A percentile compares a stretch with the other conserved stretches of the same genome.
Conservation (phyloP, 1,284 basidiomycete species). For the Cutaneotrichosporon sp. region DNA sequence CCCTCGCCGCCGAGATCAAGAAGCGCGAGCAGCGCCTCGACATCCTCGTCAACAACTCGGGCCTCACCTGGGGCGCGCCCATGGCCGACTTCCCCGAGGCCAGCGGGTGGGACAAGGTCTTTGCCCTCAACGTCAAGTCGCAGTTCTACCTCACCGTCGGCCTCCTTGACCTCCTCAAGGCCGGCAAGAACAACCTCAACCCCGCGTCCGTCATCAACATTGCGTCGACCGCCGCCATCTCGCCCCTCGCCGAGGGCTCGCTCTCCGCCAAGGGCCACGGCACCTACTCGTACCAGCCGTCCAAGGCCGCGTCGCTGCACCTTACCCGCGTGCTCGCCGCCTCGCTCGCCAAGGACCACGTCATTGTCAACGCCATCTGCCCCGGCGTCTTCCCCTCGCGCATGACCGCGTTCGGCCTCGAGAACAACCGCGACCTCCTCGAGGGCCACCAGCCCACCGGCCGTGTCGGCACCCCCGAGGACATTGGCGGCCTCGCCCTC, state of each 20-base stretch:
- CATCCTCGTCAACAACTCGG: conserved; percentile 49
- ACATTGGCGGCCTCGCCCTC: conserved; percentile 43
- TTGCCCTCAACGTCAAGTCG: conserved; percentile 29
- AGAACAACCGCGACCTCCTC: conserved; percentile 27
- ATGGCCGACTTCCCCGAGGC: conserved; percentile 29
- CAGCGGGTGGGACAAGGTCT: conserved; percentile 27
- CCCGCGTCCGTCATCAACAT: conserved; percentile 36
- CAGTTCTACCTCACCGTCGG: conserved; percentile 35
- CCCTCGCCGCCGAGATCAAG: conserved; percentile 22
- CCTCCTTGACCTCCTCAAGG: conserved; percentile 29
- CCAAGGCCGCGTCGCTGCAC: conserved; percentile 28
- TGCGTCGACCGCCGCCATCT: conserved; percentile 32
- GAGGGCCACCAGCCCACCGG: conserved; percentile 30
- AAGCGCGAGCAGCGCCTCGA: conserved; percentile 35
- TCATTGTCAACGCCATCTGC: conserved; percentile 40
- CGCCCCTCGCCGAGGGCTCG: conserved; percentile 24
- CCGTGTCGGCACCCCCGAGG: conserved; percentile 39
- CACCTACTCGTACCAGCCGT: conserved; percentile 28
- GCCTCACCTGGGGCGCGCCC: conserved; percentile 27
- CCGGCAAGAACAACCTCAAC: conserved; percentile 25
- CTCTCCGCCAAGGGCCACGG: conserved; percentile 29
- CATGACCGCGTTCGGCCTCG: conserved; percentile 38
- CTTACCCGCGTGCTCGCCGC: conserved; percentile 32
- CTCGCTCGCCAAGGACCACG: conserved; percentile 34
- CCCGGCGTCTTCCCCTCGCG: conserved; percentile 43